A percentile compares a stretch with the other conserved stretches of the same genome.
Conservation (phyloP, 2,329 filamentous ascomycete species). For the Fusarium chaquense region DNA sequence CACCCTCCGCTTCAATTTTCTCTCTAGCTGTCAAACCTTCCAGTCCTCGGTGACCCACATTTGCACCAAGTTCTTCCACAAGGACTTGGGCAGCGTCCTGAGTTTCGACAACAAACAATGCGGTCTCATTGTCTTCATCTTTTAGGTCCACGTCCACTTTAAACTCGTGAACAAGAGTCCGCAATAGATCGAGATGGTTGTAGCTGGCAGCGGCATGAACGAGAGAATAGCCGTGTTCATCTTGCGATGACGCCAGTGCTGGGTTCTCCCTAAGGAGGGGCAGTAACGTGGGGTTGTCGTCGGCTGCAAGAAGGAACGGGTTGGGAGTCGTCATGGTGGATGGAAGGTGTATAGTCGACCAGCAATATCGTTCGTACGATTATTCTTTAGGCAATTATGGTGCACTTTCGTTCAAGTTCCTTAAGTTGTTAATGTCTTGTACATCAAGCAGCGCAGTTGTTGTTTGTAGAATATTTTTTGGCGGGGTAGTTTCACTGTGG, state of each 20-base stretch:
- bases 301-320: constrained; percentile 81
- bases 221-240: constrained; percentile 93
- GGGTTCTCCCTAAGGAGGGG: constrained; percentile 80
- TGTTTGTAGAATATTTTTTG: constrained; percentile 24
- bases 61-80: constrained; percentile 83
- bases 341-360: not conserved
- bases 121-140: constrained; percentile 93
- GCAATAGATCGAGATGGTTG: constrained; percentile 84
- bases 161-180: constrained; percentile 79
- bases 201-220: constrained; percentile 95
- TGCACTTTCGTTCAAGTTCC: not conserved
- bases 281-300: constrained; percentile 80
- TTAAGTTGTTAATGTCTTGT: not conserved
- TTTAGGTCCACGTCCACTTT: constrained; percentile 81
- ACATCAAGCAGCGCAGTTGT: not conserved
- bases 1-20: constrained; percentile 66
- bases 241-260: constrained; percentile 81
- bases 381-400: not conserved
- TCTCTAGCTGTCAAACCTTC: constrained; percentile 85
- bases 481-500: constrained; percentile 36
- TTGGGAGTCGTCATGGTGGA: constrained; percentile 58
- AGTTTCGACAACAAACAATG: constrained; percentile 92
- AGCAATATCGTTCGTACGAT: not conserved
- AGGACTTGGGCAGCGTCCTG: constrained; percentile 81
- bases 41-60: constrained; percentile 72